Evolutionary conservation across 345 rosid genomes (phyloP).

Genomic region (Arabis hirsuta): DNA sequence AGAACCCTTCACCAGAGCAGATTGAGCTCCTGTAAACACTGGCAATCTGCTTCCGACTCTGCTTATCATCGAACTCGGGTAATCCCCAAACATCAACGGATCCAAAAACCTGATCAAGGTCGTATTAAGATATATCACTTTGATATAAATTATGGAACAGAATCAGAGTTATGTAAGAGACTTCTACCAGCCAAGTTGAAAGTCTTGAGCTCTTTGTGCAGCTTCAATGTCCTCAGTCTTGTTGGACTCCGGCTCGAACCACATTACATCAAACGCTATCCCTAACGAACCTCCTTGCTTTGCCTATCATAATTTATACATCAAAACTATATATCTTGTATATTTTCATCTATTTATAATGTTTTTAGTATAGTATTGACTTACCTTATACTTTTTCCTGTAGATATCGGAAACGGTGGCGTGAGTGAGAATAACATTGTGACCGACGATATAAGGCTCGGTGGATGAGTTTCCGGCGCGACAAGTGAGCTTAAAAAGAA

Average conservation of each 20-base stretch:
- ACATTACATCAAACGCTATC: slow-evolving; percentile 72
- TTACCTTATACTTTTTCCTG: slow-evolving; percentile 75
- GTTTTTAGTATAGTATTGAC: neutral
- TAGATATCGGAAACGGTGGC: slow-evolving; percentile 67
- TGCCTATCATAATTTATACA: slow-evolving; percentile 44
- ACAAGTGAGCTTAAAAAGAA: slow-evolving; percentile 67
- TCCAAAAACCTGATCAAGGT: slow-evolving; percentile 70
- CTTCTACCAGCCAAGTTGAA: slow-evolving; percentile 92
- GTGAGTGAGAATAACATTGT: slow-evolving; percentile 73
- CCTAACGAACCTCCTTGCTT: slow-evolving; percentile 82
- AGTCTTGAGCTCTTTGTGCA: slow-evolving; percentile 92
- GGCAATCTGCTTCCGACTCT: slow-evolving; percentile 84
- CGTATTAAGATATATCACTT: neutral
- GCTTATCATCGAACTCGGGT: slow-evolving; percentile 82
- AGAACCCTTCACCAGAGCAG: slow-evolving; percentile 74
- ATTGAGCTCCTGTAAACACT: slow-evolving; percentile 58
- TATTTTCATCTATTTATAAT: neutral
- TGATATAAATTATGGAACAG: neutral
- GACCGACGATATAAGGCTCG: slow-evolving; percentile 93
- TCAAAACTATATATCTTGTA: slow-evolving; percentile 4
- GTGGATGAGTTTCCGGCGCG: slow-evolving; percentile 81
- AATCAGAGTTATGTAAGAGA: neutral
- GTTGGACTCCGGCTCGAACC: slow-evolving; percentile 75
- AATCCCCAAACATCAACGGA: slow-evolving; percentile 84
- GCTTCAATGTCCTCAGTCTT: slow-evolving; percentile 69